Evolutionary conservation across 139 green algal genomes (phyloP).

Genomic region (Tetratostichococcus sp.): DNA sequence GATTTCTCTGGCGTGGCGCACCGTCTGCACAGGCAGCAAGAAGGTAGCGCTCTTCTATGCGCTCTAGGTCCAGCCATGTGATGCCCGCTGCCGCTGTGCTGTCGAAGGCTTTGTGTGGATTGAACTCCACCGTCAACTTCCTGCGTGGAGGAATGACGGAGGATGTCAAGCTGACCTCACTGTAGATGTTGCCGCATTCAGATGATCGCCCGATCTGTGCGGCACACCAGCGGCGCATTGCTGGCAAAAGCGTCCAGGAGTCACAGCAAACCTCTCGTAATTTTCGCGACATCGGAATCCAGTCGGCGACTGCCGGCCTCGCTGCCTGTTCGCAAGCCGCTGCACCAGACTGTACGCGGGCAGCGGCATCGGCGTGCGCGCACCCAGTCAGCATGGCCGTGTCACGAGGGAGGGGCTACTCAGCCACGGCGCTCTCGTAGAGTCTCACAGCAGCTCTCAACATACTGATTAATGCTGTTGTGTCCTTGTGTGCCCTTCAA

Average conservation of each 20-base stretch:
- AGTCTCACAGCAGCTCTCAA: too few species aligned
- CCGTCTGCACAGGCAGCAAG: conserved; percentile 22
- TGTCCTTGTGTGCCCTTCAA: too few species aligned
- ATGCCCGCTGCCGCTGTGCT: conserved; percentile 34
- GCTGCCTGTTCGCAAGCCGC: neutral
- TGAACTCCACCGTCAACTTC: conserved; percentile 15
- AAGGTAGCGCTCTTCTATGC: conserved; percentile 65
- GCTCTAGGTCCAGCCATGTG: conserved; percentile 56
- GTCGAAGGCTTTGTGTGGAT: conserved; percentile 7
- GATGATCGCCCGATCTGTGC: too few species aligned
- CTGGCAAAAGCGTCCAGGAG: too few species aligned
- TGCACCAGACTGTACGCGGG: neutral
- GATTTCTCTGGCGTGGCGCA: conserved; percentile 33
- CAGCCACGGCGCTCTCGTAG: too few species aligned
- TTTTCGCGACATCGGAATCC: neutral
- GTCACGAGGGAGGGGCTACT: too few species aligned
- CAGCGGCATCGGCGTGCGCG: neutral
- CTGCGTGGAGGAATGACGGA: conserved; percentile 4
- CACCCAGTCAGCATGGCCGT: neutral
- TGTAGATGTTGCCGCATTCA: too few species aligned
- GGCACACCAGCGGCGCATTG: too few species aligned
- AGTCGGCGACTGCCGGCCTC: neutral
- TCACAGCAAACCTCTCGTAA: neutral
- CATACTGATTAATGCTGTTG: too few species aligned
- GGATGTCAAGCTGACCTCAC: too few species aligned